Percentiles rank a stretch among this genome's conserved stretches.
Conservation (phyloP, 768 basidiomycete species). For the Pisolithus microcarpus region DNA sequence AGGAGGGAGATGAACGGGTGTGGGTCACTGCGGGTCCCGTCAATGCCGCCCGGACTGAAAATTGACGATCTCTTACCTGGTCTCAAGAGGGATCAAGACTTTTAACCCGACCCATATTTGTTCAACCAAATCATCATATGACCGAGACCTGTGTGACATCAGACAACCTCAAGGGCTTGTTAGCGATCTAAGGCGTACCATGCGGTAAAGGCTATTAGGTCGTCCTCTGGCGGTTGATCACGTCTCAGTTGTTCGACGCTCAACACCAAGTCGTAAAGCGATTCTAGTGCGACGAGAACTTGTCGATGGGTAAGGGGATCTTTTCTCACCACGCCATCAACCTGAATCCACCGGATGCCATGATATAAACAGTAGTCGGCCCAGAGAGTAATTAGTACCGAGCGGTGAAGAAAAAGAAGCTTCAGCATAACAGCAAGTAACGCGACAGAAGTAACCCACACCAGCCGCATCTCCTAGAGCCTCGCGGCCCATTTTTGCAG, state of each 20-base stretch:
- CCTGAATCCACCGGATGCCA: slow-evolving; percentile 30
- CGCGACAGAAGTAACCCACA: slow-evolving; percentile 27
- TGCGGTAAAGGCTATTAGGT: slow-evolving; percentile 32
- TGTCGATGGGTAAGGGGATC: slow-evolving; percentile 78
- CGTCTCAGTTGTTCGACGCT: slow-evolving; percentile 80
- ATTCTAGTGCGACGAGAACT: slow-evolving; percentile 72
- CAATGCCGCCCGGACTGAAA: slow-evolving; percentile 1
- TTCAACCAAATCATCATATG: slow-evolving; percentile 53
- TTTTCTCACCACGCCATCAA: slow-evolving; percentile 52
- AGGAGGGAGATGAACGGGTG: slow-evolving; percentile 96
- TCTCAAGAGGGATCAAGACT: slow-evolving; percentile 88
- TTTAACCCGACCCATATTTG: slow-evolving; percentile 73
- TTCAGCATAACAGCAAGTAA: slow-evolving; percentile 7
- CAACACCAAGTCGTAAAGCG: slow-evolving; percentile 77
- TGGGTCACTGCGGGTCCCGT: slow-evolving; percentile 52
- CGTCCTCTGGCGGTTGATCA: slow-evolving; percentile 58
- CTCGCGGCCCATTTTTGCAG: slow-evolving; percentile 67
- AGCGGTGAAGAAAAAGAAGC: not conserved
- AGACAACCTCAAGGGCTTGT: not conserved
- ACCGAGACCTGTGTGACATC: slow-evolving; percentile 40
- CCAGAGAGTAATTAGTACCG: not conserved
- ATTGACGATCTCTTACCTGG: slow-evolving; percentile 48
- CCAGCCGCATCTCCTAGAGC: slow-evolving; percentile 57
- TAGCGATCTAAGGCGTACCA: slow-evolving; percentile 37
- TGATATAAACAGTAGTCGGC: not conserved